Evolutionary conservation across 495 filamentous ascomycete species (phyloP).

Genomic region (Trichocladium antarcticum): DNA sequence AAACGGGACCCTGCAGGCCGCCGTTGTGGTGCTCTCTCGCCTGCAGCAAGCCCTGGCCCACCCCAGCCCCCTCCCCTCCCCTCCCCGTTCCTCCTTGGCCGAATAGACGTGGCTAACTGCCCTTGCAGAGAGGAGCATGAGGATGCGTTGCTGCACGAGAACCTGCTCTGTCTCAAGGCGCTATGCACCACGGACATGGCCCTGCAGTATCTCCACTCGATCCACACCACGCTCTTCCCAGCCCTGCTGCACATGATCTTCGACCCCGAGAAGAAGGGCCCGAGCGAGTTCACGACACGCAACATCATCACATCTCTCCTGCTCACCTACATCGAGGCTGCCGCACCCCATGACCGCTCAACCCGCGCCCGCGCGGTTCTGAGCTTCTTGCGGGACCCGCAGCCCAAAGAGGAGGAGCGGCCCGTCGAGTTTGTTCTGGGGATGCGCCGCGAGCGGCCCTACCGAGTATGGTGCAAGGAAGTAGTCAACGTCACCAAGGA

Average conservation of each 20-base stretch:
- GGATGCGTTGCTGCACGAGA: constrained; percentile 83
- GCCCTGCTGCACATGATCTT: constrained; percentile 81
- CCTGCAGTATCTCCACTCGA: constrained; percentile 63
- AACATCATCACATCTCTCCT: constrained; percentile 76
- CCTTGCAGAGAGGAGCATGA: constrained; percentile 80
- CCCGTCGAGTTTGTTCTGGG: constrained; percentile 77
- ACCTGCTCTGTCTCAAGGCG: constrained; percentile 85
- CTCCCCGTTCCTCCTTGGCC: neutral
- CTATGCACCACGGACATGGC: constrained; percentile 84
- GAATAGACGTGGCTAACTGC: constrained; percentile 13
- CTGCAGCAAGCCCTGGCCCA: neutral
- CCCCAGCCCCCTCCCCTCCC: neutral
- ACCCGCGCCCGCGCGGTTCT: constrained; percentile 58
- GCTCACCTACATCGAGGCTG: constrained; percentile 67
- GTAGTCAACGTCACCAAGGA: constrained; percentile 88
- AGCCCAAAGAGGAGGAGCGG: constrained; percentile 58
- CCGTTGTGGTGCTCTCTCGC: neutral
- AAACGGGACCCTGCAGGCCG: neutral
- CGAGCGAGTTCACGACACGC: constrained; percentile 88
- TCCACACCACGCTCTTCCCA: constrained; percentile 75
- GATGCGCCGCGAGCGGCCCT: constrained; percentile 79
- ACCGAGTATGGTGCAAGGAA: constrained; percentile 89
- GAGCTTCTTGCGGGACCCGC: constrained; percentile 68
- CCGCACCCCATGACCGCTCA: constrained; percentile 41
- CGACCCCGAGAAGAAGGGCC: constrained; percentile 92